These are phyloP conservation scores for Lagenidium giganteum DNA, from an alignment of 352 stramenopile genomes.

Conservation along the genomic window DNA sequence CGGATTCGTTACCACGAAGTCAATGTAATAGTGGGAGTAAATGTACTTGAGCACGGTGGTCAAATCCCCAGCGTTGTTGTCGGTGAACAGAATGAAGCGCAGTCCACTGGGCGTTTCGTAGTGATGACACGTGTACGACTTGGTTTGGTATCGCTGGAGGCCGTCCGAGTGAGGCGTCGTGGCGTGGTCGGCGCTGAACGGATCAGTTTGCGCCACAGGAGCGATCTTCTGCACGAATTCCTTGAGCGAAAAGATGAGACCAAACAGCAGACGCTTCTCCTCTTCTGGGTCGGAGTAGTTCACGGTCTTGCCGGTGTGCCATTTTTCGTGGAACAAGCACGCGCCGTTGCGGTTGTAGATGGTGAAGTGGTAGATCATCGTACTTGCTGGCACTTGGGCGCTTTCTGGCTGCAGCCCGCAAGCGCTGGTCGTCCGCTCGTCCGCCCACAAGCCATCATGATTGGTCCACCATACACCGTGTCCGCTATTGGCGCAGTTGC, in stretches of 20 bases:
- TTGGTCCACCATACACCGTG: too few relatives aligned
- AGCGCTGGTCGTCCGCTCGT: background rate
- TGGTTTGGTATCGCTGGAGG: conserved; percentile 82
- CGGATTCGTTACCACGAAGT: conserved; percentile 89
- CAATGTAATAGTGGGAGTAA: conserved; percentile 88
- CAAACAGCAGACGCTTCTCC: conserved; percentile 89
- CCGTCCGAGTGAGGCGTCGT: conserved; percentile 28
- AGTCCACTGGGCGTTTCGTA: conserved; percentile 88
- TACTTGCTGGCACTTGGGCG: too few relatives aligned
- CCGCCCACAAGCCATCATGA: background rate
- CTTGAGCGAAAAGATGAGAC: conserved; percentile 90
- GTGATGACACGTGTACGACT: conserved; percentile 88
- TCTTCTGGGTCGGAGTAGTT: conserved; percentile 83
- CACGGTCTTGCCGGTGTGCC: conserved; percentile 49
- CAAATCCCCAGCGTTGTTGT: conserved; percentile 83
- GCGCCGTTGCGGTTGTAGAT: conserved; percentile 88
- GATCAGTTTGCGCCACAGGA: conserved; percentile 47
- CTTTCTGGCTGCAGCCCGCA: background rate
- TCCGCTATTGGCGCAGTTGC: too few relatives aligned
- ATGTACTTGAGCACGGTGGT: conserved; percentile 79
- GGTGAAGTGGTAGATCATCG: conserved; percentile 91
- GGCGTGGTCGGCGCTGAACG: conserved; percentile 9
- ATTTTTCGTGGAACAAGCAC: conserved; percentile 91
- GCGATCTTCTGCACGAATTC: conserved; percentile 84
- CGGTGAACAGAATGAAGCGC: conserved; percentile 89